Percentiles rank a stretch among this genome's conserved stretches.
Conservation (phyloP, 2,329 filamentous ascomycete species). For the Colletotrichum liaoningense region DNA sequence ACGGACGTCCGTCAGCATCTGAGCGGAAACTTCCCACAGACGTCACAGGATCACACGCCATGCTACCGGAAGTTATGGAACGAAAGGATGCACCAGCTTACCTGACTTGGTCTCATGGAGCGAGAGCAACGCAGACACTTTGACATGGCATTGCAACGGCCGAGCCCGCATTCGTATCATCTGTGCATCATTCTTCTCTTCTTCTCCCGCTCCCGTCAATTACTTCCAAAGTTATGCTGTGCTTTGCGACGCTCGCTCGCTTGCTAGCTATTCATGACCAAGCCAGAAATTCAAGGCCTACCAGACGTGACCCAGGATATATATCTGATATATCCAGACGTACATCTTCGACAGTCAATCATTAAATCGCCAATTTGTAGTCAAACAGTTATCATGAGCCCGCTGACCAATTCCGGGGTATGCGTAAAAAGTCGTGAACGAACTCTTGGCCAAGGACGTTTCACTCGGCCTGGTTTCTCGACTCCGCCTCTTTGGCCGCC, state of each 20-base stretch:
- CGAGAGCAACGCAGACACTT: background rate
- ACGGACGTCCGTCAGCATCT: slow-evolving; percentile 20
- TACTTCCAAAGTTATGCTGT: background rate
- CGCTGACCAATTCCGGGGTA: background rate
- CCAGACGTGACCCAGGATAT: no score
- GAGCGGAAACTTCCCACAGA: slow-evolving; percentile 2
- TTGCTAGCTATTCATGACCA: background rate
- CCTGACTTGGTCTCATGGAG: background rate
- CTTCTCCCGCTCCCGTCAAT: background rate
- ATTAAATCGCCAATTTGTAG: background rate
- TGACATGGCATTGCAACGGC: background rate
- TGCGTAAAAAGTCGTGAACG: background rate
- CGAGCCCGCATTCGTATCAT: background rate
- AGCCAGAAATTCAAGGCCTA: background rate
- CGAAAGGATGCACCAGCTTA: background rate
- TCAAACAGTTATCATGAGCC: background rate
- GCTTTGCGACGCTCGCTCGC: background rate
- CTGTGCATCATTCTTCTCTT: background rate
- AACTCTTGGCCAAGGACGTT: slow-evolving; percentile 51
- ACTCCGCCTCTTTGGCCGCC: slow-evolving; percentile 64
- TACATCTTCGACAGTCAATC: background rate
- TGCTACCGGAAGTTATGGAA: background rate
- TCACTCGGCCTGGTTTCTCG: slow-evolving; percentile 52
- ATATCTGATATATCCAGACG: background rate
- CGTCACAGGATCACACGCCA: background rate